Evolutionary conservation across 2,329 filamentous ascomycete species (phyloP), one percentile per base, ranked within the genome.

Genomic region (Biscogniauxia sp.): DNA sequence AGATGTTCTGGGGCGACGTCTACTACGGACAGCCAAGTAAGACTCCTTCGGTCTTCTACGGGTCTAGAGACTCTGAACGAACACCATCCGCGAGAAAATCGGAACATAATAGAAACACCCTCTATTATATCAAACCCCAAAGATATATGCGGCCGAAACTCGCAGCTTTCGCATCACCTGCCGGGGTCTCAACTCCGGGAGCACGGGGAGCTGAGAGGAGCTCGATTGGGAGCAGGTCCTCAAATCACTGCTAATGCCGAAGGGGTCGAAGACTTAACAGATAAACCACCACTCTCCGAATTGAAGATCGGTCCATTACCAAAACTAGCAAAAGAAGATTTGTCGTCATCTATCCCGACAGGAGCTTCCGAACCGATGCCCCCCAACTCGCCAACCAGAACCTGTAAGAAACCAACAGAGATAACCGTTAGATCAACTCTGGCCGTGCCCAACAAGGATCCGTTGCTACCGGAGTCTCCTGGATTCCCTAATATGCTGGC

Each of bases 401-500:
- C 51, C n/a, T 51, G 55, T 20, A 56, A 37, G 52, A 57, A 59
- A 52, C 56, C 58, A 17, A 53, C 60, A 9, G 61, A 61, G 13
- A 60, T 66, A 20, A 23, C 57, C 4, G 45, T 65, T n/a, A 60
- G 58, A 13, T 23, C 60, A 8, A 56, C 49, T 23, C 56, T 72
- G 53, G 54, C 61, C 23, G 64, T 69, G 17, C 67, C 71, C 15
- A 55, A 61, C 19, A 51, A 64, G 32, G 58, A 65, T 37, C 13
- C 28, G 4, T 32, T 64, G 13, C 53, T 60, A 23, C 69, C 69
- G 6, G 71, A 73, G 45, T 73, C 71, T 19, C 71, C 69, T 15
- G 71, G 71, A 3, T 73, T 72, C 59, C 68, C 70, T 9, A 71
- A 64, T 11, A 70, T 73, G 71, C 59, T 73, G 55, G 69, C 69